Evolutionary conservation across 805 yeast genomes (phyloP).

Genomic region (Ogataea nitratoaversa): DNA sequence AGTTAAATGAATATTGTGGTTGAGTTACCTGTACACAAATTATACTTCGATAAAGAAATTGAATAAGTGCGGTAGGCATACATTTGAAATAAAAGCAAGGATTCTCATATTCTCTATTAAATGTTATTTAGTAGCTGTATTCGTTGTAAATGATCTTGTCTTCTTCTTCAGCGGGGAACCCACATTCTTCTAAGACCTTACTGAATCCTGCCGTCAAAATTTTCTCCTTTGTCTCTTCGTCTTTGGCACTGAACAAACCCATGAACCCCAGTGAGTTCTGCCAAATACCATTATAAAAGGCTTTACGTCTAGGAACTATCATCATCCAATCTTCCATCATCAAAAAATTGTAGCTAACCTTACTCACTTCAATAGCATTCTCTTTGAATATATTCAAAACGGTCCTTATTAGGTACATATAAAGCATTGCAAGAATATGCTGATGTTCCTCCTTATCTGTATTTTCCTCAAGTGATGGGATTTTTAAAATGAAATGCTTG

Average conservation of each 20-base stretch:
- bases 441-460: constrained; percentile 39
- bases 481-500: constrained; percentile 76
- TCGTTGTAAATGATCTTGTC: constrained; percentile 51
- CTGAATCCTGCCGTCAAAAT: constrained; percentile 45
- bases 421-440: constrained; percentile 62
- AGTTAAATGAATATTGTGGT: too few relatives aligned
- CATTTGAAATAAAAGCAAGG: too few relatives aligned
- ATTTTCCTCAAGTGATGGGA: constrained; percentile 34
- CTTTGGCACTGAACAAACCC: constrained; percentile 76
- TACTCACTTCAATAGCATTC: constrained; percentile 31
- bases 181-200: constrained; percentile 57
- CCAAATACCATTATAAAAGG: constrained; percentile 52
- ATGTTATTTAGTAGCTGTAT: constrained; percentile 53
- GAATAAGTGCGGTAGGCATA: too few relatives aligned
- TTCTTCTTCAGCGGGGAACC: constrained; percentile 52
- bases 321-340: constrained; percentile 82
- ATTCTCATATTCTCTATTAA: too few relatives aligned
- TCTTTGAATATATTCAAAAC: constrained; percentile 64
- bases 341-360: constrained; percentile 71
- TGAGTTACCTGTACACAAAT: too few relatives aligned
- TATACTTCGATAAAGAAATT: too few relatives aligned
- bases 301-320: constrained; percentile 73
- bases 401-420: constrained; percentile 68
- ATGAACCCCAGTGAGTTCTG: constrained; percentile 78
- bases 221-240: constrained; percentile 47